Percentiles rank a stretch among this genome's conserved stretches.
These are phyloP conservation scores for Monsonia emarginata DNA, from an alignment of 441 rosid genomes.

Conservation along the genomic window DNA sequence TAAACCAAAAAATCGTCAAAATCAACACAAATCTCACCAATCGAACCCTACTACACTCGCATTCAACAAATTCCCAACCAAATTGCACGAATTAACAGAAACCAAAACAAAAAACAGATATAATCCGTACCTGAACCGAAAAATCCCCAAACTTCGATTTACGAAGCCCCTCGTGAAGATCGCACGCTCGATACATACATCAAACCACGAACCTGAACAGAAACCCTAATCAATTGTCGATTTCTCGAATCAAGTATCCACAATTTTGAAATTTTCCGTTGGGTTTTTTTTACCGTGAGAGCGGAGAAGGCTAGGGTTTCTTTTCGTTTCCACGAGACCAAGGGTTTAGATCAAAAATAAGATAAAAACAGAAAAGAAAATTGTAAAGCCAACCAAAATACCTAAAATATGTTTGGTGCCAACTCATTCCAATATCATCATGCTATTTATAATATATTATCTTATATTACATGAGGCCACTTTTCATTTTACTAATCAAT, in stretches of 20 bases:
- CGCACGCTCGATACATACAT: slow-evolving; percentile 25
- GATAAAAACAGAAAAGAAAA: slow-evolving; percentile 19
- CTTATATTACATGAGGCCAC: too few relatives aligned
- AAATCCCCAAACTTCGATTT: slow-evolving; percentile 25
- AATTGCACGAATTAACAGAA: slow-evolving; percentile 18
- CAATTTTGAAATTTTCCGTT: slow-evolving; percentile 21
- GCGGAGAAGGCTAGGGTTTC: slow-evolving; percentile 62
- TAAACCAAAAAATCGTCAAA: slow-evolving; percentile 15
- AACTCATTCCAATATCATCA: too few relatives aligned
- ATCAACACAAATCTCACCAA: slow-evolving; percentile 13
- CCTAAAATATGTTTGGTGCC: too few relatives aligned
- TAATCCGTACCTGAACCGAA: slow-evolving; percentile 38
- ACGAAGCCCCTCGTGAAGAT: slow-evolving; percentile 28
- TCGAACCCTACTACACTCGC: slow-evolving; percentile 19
- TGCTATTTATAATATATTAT: too few relatives aligned
- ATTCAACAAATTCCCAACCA: neutral
- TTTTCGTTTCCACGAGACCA: slow-evolving; percentile 37
- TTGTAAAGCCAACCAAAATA: too few relatives aligned
- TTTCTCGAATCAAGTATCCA: slow-evolving; percentile 25
- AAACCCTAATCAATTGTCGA: slow-evolving; percentile 34
- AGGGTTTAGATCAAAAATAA: slow-evolving; percentile 37
- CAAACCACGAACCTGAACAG: slow-evolving; percentile 35
- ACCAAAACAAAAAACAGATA: slow-evolving; percentile 14
- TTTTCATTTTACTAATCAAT: too few relatives aligned
- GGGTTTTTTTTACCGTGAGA: slow-evolving; percentile 34